phyloP scores from a whole-genome alignment of 352 stramenopile genomes.

The Phytophthora melonis region DNA sequence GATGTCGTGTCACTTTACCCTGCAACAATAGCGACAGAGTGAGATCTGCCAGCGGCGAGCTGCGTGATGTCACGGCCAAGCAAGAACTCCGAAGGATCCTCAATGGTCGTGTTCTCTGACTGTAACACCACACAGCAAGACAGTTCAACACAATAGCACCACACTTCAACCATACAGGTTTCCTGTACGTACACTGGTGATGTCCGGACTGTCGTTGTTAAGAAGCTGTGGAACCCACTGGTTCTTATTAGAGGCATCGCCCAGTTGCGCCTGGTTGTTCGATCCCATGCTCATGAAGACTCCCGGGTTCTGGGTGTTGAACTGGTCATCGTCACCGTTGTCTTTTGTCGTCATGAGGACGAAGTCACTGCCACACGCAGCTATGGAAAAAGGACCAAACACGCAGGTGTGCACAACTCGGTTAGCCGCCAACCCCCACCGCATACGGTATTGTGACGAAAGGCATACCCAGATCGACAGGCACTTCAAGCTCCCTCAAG shows the following conservation, averaged over 20 bases:
- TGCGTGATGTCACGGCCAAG: slow-evolving; percentile 74
- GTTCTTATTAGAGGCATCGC: slow-evolving; percentile 76
- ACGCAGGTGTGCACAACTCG: slow-evolving; percentile 20
- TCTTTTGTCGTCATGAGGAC: slow-evolving; percentile 77
- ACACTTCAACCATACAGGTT: not conserved
- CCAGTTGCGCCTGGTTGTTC: slow-evolving; percentile 76
- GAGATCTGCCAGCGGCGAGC: slow-evolving; percentile 66
- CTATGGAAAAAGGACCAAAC: slow-evolving; percentile 34
- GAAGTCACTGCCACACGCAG: slow-evolving; percentile 71
- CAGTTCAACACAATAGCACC: slow-evolving; percentile 5
- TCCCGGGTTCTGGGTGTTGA: slow-evolving; percentile 78
- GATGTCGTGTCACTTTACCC: slow-evolving; percentile 43
- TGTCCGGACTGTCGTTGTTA: slow-evolving; percentile 70
- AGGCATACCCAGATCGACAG: slow-evolving; percentile 63
- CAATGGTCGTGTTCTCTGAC: slow-evolving; percentile 61
- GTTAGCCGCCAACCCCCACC: slow-evolving; percentile 3
- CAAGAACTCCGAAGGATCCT: slow-evolving; percentile 76
- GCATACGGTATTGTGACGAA: not conserved
- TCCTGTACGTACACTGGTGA: slow-evolving; percentile 58
- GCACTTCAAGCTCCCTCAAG: slow-evolving; percentile 79
- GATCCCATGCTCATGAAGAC: slow-evolving; percentile 87
- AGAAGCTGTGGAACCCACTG: slow-evolving; percentile 85
- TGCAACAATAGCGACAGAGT: slow-evolving; percentile 60
- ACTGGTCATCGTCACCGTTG: slow-evolving; percentile 73
- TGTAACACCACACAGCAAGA: slow-evolving; percentile 16